These are phyloP conservation scores for Gamarada debralockiae DNA, from an alignment of 495 filamentous ascomycete genomes.

Conservation along the genomic window DNA sequence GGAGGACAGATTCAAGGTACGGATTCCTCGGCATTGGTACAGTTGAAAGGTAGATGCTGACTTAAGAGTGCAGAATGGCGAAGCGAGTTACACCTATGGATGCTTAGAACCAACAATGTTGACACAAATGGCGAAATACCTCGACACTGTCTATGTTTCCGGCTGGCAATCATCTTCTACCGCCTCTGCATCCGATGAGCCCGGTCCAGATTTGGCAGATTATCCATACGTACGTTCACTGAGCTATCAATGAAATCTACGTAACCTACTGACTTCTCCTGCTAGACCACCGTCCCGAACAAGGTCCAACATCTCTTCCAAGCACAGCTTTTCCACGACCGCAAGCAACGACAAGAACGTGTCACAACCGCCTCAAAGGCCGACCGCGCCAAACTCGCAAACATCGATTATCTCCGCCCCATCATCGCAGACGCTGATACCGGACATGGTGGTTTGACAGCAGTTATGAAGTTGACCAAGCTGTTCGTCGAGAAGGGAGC, in stretches of 20 bases:
- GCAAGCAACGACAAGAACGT: slow-evolving; percentile 95
- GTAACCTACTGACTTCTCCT: slow-evolving; percentile 4
- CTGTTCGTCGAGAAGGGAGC: slow-evolving; percentile 96
- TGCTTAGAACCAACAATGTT: slow-evolving; percentile 97
- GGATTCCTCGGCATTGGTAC: slow-evolving; percentile 12
- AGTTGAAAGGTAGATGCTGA: neutral
- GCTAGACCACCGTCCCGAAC: slow-evolving; percentile 92
- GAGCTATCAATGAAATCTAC: neutral
- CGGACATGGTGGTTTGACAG: slow-evolving; percentile 93
- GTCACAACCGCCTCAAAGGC: slow-evolving; percentile 65
- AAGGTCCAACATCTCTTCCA: slow-evolving; percentile 97
- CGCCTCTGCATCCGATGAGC: slow-evolving; percentile 89
- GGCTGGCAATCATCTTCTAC: slow-evolving; percentile 99
- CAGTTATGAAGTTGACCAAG: slow-evolving; percentile 98
- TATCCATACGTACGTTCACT: slow-evolving; percentile 79
- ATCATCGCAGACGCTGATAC: slow-evolving; percentile 98
- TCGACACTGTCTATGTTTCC: slow-evolving; percentile 97
- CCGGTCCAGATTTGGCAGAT: slow-evolving; percentile 95
- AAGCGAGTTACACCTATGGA: slow-evolving; percentile 91
- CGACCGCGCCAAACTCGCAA: slow-evolving; percentile 69
- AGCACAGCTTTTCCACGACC: slow-evolving; percentile 98
- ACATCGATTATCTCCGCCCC: slow-evolving; percentile 90
- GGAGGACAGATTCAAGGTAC: slow-evolving; percentile 77
- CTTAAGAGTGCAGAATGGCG: slow-evolving; percentile 54
- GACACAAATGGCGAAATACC: slow-evolving; percentile 98